Evolutionary conservation across 371 early-diverging fungal genomes (phyloP).

Genomic region (Fennellomyces sp.): DNA sequence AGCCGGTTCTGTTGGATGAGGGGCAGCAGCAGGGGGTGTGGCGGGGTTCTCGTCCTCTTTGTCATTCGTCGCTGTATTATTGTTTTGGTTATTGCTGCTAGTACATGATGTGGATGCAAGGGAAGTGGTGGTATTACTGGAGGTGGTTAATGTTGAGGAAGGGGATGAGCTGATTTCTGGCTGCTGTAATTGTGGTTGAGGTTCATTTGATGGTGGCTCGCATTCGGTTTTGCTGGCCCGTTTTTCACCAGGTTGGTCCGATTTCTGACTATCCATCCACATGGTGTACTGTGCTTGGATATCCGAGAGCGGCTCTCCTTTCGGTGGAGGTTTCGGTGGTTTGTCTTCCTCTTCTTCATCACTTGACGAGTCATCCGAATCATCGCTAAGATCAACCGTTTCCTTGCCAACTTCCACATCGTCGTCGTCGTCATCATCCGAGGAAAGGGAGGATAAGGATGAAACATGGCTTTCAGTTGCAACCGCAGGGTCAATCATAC

Average conservation of each 20-base stretch:
- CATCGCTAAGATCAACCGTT: constrained; percentile 9
- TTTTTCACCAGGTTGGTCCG: constrained; percentile 8
- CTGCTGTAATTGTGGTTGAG: background rate
- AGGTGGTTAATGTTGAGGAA: constrained; percentile 5
- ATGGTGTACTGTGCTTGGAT: constrained; percentile 44
- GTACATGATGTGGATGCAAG: background rate
- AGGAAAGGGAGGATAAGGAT: constrained; percentile 5
- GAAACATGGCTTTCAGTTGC: background rate
- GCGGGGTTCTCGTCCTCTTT: background rate
- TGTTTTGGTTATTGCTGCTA: constrained; percentile 1
- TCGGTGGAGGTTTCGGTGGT: constrained; percentile 2
- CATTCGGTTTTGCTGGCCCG: constrained; percentile 6
- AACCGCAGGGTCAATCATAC: background rate
- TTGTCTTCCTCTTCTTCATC: constrained; percentile 9
- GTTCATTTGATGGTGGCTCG: background rate
- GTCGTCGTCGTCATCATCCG: constrained; percentile 16
- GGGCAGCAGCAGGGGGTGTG: background rate
- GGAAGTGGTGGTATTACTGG: constrained; percentile 1
- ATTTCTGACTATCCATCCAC: constrained; percentile 42
- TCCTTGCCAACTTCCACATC: constrained; percentile 3
- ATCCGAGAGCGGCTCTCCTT: constrained; percentile 14
- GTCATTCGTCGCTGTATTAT: background rate
- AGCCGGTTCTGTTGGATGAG: background rate
- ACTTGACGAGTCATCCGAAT: constrained; percentile 1
- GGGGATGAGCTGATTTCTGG: constrained; percentile 5